A percentile compares a stretch with the other conserved stretches of the same genome.
Conservation (phyloP, 495 filamentous ascomycete species). For the Aspergillus olivimuriae region DNA sequence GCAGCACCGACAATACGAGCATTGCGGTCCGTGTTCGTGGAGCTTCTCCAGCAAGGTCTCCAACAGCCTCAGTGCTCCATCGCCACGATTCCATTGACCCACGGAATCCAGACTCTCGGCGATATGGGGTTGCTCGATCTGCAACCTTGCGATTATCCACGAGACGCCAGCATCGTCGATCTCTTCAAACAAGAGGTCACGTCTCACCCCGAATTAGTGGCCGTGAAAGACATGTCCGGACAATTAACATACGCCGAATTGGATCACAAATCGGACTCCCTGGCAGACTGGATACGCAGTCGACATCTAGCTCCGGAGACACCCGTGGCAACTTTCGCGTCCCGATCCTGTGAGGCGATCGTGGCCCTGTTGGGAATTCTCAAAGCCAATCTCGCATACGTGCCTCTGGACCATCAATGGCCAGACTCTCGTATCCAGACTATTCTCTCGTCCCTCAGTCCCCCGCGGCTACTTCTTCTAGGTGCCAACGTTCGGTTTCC, state of each 20-base stretch:
- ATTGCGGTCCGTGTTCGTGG: background rate
- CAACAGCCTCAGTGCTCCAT: background rate
- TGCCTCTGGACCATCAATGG: conserved; percentile 1
- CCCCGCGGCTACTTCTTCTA: conserved; percentile 1
- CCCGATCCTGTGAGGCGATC: conserved; percentile 1
- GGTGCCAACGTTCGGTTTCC: background rate
- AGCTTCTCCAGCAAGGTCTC: background rate
- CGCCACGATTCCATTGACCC: background rate
- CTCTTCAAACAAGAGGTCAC: background rate
- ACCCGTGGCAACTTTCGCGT: background rate
- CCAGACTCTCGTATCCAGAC: background rate
- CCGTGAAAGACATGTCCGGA: background rate
- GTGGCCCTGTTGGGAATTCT: conserved; percentile 1
- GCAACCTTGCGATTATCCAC: background rate
- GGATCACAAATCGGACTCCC: conserved; percentile 1
- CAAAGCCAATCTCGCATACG: conserved; percentile 1
- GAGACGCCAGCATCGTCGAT: conserved; percentile 1
- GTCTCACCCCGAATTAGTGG: background rate
- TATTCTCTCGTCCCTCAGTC: background rate
- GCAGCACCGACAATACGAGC: background rate
- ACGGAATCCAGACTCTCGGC: background rate
- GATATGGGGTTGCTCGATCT: background rate
- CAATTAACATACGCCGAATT: background rate
- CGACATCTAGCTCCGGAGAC: background rate
- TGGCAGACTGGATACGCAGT: conserved; percentile 1